These are phyloP conservation scores for Pseudogymnoascus sp. DNA, from an alignment of 2,329 filamentous ascomycete species.

Conservation along the genomic window DNA sequence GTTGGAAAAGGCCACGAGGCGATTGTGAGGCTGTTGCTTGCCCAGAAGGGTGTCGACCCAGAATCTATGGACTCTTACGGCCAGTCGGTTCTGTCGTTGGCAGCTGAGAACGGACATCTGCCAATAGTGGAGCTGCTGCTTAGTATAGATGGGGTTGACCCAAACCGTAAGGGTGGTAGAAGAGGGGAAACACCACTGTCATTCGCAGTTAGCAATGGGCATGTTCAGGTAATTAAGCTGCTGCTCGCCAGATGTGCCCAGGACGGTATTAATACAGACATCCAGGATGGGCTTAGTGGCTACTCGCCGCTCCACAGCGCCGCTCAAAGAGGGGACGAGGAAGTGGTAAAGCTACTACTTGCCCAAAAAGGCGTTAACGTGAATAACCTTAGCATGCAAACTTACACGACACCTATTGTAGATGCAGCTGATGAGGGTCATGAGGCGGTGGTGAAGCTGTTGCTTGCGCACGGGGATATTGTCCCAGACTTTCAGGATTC, in stretches of 20 bases:
- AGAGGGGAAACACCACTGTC: neutral
- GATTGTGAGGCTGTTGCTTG: neutral
- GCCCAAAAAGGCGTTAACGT: neutral
- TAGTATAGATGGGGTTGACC: neutral
- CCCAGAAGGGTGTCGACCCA: neutral
- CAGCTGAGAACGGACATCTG: neutral
- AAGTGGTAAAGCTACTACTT: neutral
- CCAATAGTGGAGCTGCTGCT: neutral
- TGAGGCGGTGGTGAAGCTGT: neutral
- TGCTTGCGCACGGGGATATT: neutral
- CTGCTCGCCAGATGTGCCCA: neutral
- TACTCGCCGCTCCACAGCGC: neutral
- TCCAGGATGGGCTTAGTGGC: neutral
- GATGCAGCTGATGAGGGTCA: neutral
- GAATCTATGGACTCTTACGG: neutral
- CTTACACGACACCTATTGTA: neutral
- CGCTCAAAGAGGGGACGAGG: neutral
- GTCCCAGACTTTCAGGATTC: neutral
- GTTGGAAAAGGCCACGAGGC: neutral
- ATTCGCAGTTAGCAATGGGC: neutral
- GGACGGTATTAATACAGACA: neutral
- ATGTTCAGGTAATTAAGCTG: neutral
- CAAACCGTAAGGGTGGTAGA: neutral
- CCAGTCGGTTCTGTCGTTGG: neutral
- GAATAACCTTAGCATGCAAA: neutral